Evolutionary conservation across 208 protist species (phyloP).

Genomic region (Trichomonas gallinae): DNA sequence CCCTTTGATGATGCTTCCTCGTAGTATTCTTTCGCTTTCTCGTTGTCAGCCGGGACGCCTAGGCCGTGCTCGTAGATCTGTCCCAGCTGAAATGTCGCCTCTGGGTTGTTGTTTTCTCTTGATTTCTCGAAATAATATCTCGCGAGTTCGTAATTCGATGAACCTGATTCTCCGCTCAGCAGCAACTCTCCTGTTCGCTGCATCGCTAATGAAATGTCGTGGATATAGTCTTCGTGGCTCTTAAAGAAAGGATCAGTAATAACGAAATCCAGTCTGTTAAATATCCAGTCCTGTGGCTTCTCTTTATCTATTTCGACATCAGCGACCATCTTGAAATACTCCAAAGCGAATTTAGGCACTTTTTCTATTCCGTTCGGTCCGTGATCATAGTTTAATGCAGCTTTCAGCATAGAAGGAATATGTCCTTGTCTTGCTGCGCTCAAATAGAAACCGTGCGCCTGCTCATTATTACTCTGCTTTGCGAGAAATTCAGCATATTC

Average conservation of each 20-base stretch:
- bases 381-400: background rate
- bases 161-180: background rate
- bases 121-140: background rate
- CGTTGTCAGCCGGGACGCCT: background rate
- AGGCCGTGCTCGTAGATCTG: background rate
- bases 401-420: background rate
- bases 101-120: background rate
- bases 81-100: background rate
- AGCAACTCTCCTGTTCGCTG: background rate
- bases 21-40: background rate
- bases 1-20: background rate
- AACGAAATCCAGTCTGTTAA: background rate
- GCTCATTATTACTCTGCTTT: background rate
- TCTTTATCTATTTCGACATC: background rate
- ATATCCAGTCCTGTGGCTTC: background rate
- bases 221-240: background rate
- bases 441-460: background rate
- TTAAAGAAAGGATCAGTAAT: background rate
- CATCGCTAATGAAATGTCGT: background rate
- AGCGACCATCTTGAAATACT: background rate
- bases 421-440: background rate
- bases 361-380: background rate
- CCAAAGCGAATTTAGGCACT: background rate
- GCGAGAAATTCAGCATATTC: background rate
- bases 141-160: background rate